These are phyloP conservation scores for Hypoxylon sp. DNA, from an alignment of 2,329 filamentous ascomycete genomes.

Conservation along the genomic window DNA sequence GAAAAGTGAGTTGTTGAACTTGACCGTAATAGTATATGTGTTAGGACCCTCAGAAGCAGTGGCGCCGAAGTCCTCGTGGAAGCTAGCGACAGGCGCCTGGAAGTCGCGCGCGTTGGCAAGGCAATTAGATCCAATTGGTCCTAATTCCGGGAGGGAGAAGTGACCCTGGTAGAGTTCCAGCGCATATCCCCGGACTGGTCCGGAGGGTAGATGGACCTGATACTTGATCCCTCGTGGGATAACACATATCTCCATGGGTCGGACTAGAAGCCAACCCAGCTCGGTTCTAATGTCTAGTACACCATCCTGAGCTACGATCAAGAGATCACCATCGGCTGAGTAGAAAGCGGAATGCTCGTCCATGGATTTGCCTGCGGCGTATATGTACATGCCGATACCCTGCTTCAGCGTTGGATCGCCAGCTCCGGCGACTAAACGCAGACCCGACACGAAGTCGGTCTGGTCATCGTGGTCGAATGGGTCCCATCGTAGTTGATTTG, in stretches of 20 bases:
- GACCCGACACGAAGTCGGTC: slow-evolving; percentile 62
- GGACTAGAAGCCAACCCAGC: slow-evolving; percentile 74
- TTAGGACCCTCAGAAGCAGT: slow-evolving; percentile 54
- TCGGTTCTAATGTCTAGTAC: slow-evolving; percentile 77
- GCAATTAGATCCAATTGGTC: slow-evolving; percentile 74
- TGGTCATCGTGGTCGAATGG: slow-evolving; percentile 80
- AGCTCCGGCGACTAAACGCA: slow-evolving; percentile 78
- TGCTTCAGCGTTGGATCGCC: slow-evolving; percentile 81
- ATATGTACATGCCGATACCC: slow-evolving; percentile 80
- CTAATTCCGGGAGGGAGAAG: slow-evolving; percentile 73
- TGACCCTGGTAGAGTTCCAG: slow-evolving; percentile 75
- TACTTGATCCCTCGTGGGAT: slow-evolving; percentile 76
- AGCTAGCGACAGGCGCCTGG: slow-evolving; percentile 73
- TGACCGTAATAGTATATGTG: slow-evolving; percentile 66
- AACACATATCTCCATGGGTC: slow-evolving; percentile 77
- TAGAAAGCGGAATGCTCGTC: slow-evolving; percentile 77
- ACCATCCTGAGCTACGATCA: slow-evolving; percentile 77
- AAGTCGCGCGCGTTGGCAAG: slow-evolving; percentile 77
- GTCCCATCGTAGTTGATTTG: slow-evolving; percentile 88
- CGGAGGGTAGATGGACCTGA: slow-evolving; percentile 68
- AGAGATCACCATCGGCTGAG: slow-evolving; percentile 79
- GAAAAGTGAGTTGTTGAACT: slow-evolving; percentile 75
- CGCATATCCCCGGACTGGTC: slow-evolving; percentile 72
- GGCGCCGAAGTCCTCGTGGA: slow-evolving; percentile 66
- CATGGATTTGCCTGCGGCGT: slow-evolving; percentile 81